Percentiles rank a stretch among this genome's conserved stretches.
Evolutionary conservation across 2,329 filamentous ascomycete genomes (phyloP).

Genomic region (Fusarium scirpi): DNA sequence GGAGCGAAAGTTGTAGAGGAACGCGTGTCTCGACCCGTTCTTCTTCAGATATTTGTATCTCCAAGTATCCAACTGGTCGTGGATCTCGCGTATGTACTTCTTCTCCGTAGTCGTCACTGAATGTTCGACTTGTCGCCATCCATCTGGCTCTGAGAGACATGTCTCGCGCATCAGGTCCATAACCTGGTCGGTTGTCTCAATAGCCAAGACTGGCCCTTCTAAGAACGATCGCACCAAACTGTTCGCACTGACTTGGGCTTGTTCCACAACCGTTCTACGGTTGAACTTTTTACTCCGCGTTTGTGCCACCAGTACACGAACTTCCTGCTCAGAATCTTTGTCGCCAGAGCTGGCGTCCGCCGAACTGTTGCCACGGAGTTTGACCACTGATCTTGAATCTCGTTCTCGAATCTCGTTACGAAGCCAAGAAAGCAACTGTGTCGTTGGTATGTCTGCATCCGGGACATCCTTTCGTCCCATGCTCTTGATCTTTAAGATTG

Average conservation of each 20-base stretch:
- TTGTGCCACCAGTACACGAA: conserved; percentile 85
- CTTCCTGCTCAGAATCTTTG: conserved; percentile 72
- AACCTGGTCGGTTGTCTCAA: conserved; percentile 88
- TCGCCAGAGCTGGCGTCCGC: conserved; percentile 50
- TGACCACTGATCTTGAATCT: conserved; percentile 69
- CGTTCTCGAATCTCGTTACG: conserved; percentile 84
- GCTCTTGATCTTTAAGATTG: conserved; percentile 81
- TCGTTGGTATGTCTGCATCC: conserved; percentile 79
- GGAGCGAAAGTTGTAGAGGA: conserved; percentile 92
- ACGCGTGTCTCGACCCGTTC: conserved; percentile 75
- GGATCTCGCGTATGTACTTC: conserved; percentile 85
- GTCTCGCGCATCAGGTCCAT: conserved; percentile 82
- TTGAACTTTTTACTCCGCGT: conserved; percentile 94
- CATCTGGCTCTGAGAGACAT: conserved; percentile 81
- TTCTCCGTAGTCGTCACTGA: conserved; percentile 80
- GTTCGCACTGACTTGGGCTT: conserved; percentile 70
- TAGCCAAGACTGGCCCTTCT: conserved; percentile 83
- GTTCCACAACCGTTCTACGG: conserved; percentile 85
- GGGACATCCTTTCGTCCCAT: conserved; percentile 79
- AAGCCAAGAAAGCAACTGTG: conserved; percentile 83
- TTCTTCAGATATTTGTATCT: conserved; percentile 66
- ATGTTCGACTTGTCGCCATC: conserved; percentile 86
- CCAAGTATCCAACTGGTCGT: conserved; percentile 78
- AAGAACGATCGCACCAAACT: conserved; percentile 77
- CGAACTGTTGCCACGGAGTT: conserved; percentile 52